Conservation (phyloP, 306 rosid genomes). For the Quercus cerris region DNA sequence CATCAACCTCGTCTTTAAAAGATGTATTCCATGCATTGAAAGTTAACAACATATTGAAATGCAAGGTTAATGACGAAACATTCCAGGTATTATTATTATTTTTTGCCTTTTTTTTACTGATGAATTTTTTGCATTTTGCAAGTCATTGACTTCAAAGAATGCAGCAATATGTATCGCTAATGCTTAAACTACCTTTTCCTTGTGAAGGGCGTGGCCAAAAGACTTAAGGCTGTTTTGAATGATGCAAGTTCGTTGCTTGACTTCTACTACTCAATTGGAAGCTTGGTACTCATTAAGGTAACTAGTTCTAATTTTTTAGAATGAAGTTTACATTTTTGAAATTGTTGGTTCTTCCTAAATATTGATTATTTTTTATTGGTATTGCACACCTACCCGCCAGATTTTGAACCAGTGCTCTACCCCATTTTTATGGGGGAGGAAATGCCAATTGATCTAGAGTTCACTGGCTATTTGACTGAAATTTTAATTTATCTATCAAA, state of each 20-base stretch:
- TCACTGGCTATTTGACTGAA: background rate
- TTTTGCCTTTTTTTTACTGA: background rate
- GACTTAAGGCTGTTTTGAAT: slow-evolving; percentile 50
- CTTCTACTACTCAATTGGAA: slow-evolving; percentile 67
- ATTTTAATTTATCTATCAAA: background rate
- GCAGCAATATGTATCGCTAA: slow-evolving; percentile 4
- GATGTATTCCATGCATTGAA: slow-evolving; percentile 71
- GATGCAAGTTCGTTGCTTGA: slow-evolving; percentile 74
- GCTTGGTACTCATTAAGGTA: slow-evolving; percentile 84
- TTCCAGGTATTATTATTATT: slow-evolving; percentile 49
- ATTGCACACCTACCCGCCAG: no score
- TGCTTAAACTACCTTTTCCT: slow-evolving; percentile 16
- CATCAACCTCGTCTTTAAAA: slow-evolving; percentile 50
- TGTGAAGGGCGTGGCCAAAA: slow-evolving; percentile 59
- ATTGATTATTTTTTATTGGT: background rate
- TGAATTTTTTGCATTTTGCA: slow-evolving; percentile 19
- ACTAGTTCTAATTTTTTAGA: background rate
- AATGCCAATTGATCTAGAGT: no score
- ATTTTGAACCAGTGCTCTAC: no score
- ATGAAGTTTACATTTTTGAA: background rate
- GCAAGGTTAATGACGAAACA: slow-evolving; percentile 47
- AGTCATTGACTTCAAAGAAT: slow-evolving; percentile 7
- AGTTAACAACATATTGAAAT: slow-evolving; percentile 64
- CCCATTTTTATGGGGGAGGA: no score
- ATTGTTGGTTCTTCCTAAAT: background rate